Evolutionary conservation across 1,139 yeast species (phyloP).

Genomic region (Kodamaea suecica): DNA sequence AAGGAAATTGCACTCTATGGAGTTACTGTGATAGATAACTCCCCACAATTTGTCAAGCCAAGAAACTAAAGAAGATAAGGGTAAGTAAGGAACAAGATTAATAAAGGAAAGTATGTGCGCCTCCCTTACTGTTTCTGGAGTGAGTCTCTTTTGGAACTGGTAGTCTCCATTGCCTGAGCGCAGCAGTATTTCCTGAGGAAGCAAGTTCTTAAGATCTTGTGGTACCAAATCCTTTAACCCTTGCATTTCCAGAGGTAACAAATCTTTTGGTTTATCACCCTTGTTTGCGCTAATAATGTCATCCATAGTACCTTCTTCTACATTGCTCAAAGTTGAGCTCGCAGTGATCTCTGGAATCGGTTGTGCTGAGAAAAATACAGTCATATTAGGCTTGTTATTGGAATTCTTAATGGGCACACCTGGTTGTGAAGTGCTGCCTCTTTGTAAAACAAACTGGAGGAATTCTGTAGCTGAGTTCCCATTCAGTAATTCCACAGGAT

Average conservation of each 20-base stretch:
- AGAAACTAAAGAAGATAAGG: constrained; percentile 34
- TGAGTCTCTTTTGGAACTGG: constrained; percentile 22
- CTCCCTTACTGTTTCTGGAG: constrained; percentile 48
- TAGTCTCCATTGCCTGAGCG: constrained; percentile 18
- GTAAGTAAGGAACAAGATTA: constrained; percentile 54
- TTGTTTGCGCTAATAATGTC: constrained; percentile 34
- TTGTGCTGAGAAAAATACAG: constrained; percentile 34
- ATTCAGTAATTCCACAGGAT: neutral
- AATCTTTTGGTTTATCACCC: constrained; percentile 33
- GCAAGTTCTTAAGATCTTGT: no score
- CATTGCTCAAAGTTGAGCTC: constrained; percentile 32
- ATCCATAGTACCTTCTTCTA: constrained; percentile 21
- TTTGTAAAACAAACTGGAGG: constrained; percentile 39
- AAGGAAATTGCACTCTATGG: constrained; percentile 29
- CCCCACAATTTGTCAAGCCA: constrained; percentile 52
- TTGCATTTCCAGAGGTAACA: constrained; percentile 19
- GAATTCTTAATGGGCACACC: constrained; percentile 24
- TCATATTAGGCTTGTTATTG: constrained; percentile 5
- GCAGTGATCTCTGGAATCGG: constrained; percentile 39
- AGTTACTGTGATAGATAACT: constrained; percentile 36
- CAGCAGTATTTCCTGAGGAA: no score
- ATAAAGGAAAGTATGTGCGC: constrained; percentile 50
- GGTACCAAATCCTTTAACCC: neutral
- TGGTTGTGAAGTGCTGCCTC: constrained; percentile 32
- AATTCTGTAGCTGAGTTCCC: constrained; percentile 20